These are phyloP conservation scores for Penicillium diatomitis DNA, from an alignment of 495 filamentous ascomycete species.

Conservation along the genomic window DNA sequence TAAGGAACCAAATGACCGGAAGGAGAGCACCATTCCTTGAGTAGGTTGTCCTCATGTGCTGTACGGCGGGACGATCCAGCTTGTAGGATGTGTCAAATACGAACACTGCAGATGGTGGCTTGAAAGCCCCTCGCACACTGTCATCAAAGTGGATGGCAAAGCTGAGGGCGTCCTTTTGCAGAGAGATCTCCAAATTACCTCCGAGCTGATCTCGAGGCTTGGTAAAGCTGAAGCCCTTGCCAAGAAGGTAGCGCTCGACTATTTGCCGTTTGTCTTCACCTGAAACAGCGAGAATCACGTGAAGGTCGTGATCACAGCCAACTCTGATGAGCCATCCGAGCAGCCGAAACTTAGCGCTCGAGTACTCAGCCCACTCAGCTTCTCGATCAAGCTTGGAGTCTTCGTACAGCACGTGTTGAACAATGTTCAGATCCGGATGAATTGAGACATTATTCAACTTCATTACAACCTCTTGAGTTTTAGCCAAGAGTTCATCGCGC, in stretches of 20 bases:
- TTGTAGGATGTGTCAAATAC: constrained; percentile 43
- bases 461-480: constrained; percentile 30
- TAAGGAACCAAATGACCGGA: constrained; percentile 44
- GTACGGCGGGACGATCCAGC: constrained; percentile 28
- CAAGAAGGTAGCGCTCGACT: constrained; percentile 43
- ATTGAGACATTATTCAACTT: constrained; percentile 40
- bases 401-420: constrained; percentile 26
- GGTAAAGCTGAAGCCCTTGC: constrained; percentile 36
- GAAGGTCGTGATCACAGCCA: constrained; percentile 28
- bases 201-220: constrained; percentile 33
- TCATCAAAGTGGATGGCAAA: constrained; percentile 42
- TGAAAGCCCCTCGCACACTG: constrained; percentile 28
- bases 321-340: constrained; percentile 42
- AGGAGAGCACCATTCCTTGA: constrained; percentile 31
- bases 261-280: constrained; percentile 36
- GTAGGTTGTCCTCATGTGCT: constrained; percentile 34
- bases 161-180: constrained; percentile 29
- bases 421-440: constrained; percentile 47
- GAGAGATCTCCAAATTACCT: constrained; percentile 25
- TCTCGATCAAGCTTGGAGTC: constrained; percentile 32
- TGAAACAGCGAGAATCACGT: constrained; percentile 39
- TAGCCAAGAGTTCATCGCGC: constrained; percentile 16
- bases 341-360: constrained; percentile 50
- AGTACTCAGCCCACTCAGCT: constrained; percentile 46
- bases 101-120: constrained; percentile 41